Evolutionary conservation across 306 rosid species (phyloP), one percentile per base, ranked within the genome.

Genomic region (Cicer chorassanicum): DNA sequence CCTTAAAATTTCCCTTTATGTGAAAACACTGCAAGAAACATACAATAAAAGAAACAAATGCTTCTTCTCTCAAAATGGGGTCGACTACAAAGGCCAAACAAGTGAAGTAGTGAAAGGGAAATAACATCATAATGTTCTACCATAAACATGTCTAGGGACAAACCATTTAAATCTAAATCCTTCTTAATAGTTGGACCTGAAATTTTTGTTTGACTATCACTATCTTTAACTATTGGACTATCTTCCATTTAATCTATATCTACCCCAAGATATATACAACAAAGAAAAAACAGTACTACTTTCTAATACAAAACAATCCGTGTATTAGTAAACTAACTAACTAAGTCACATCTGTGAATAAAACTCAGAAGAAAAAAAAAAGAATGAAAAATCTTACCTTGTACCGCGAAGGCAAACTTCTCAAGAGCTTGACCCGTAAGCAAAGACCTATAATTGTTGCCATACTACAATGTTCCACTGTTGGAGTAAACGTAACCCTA

Each of bases 391-490:
- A 2, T 13, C 16, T 18, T 84, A 95, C 98, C 98, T 95, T 95
- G 84, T 84, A 95, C 41, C 92, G 92, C 6, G 85, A 80, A 78
- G 98, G 99, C 70, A 95, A 73, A 86, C 93, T 90, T 84, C 96
- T 92, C 85, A 86, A 65, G 74, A 92, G 99, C 80, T 95, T 92
- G 57, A 90, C 99, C 13, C 96, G 85, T 50, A 95, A 46, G 87
- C 99, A 95, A 49, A 95, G 89, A 74, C 99, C 99, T 74, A 95
- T 95, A 72, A 95, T 74, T 1, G 98, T 86, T 11, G 97, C 99
- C 99, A 95, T 95, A 70, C 96, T 92, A 75, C 99, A 95, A 83
- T 95, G 99, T 85, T 90, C 91, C 69, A 95, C 96, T 0, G 98
- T 92, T 8, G 99, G 98, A 69, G 98, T 92, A 85, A 95, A 95